These are phyloP conservation scores for Fraxinus velutina DNA, from an alignment of 305 asterid genomes.

Conservation along the genomic window DNA sequence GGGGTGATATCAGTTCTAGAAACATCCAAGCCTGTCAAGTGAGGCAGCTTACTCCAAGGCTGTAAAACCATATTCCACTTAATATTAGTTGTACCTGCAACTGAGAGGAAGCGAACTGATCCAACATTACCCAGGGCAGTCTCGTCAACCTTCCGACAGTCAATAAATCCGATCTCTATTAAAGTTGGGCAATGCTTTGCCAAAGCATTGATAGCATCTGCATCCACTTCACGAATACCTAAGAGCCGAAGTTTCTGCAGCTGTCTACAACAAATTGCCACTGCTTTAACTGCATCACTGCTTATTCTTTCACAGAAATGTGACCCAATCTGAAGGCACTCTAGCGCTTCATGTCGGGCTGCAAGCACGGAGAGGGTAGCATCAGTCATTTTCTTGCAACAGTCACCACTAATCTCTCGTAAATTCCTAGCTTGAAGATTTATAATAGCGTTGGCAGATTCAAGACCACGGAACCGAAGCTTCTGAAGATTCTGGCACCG, in stretches of 20 bases:
- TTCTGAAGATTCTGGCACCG: slow-evolving; percentile 63
- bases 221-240: slow-evolving; percentile 67
- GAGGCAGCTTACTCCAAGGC: slow-evolving; percentile 65
- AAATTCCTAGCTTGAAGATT: slow-evolving; percentile 61
- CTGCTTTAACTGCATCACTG: slow-evolving; percentile 71
- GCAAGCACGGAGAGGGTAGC: slow-evolving; percentile 70
- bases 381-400: slow-evolving; percentile 69
- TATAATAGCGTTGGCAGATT: slow-evolving; percentile 72
- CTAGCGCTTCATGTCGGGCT: slow-evolving; percentile 72
- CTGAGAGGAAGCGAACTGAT: slow-evolving; percentile 70
- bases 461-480: slow-evolving; percentile 80
- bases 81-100: slow-evolving; percentile 66
- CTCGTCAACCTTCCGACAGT: slow-evolving; percentile 69
- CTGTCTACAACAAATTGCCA: slow-evolving; percentile 63
- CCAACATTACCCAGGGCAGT: slow-evolving; percentile 51
- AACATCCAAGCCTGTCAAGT: slow-evolving; percentile 71
- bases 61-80: slow-evolving; percentile 58
- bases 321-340: slow-evolving; percentile 83
- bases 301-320: slow-evolving; percentile 77
- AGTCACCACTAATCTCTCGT: slow-evolving; percentile 65
- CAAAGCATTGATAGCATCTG: slow-evolving; percentile 67
- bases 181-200: slow-evolving; percentile 58
- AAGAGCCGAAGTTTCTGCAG: slow-evolving; percentile 68
- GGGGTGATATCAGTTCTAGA: slow-evolving; percentile 72
- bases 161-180: slow-evolving; percentile 68